A percentile compares a stretch with the other conserved stretches of the same genome.
Conservation (phyloP, 108 stramenopile genomes). For the Fragilaria crotonensis region DNA sequence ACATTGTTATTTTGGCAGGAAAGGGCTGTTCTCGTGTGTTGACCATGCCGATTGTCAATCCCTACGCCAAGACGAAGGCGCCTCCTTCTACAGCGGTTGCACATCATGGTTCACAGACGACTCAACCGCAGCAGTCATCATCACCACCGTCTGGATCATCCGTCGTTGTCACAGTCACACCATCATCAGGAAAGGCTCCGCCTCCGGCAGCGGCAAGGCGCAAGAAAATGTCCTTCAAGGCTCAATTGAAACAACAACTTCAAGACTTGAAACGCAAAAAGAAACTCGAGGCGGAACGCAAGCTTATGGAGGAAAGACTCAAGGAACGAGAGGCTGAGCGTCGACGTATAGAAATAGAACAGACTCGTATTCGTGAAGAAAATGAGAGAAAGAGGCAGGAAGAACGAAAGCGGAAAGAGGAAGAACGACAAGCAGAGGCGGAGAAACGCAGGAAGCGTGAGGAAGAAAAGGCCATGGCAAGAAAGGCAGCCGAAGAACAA, state of each 20-base stretch:
- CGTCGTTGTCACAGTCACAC: not conserved
- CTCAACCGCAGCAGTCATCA: not conserved
- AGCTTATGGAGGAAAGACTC: not conserved
- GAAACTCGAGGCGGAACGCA: not conserved
- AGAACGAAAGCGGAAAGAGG: not conserved
- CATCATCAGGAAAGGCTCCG: not conserved
- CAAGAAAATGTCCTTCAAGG: not conserved
- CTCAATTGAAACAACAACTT: not conserved
- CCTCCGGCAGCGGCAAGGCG: not conserved
- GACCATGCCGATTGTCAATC: not conserved
- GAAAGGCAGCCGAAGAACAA: not conserved
- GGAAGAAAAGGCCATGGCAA: not conserved
- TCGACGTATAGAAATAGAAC: not conserved
- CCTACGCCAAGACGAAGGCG: not conserved
- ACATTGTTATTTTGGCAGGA: too few species aligned
- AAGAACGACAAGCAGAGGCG: not conserved
- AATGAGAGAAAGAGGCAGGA: not conserved
- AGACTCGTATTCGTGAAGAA: not conserved
- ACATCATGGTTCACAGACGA: too few species aligned
- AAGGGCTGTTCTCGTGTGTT: too few species aligned
- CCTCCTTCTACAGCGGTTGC: not conserved
- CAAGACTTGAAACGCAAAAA: not conserved
- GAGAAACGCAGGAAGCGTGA: not conserved
- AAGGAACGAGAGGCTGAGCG: not conserved
- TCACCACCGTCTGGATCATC: not conserved